A percentile compares a stretch with the other conserved stretches of the same genome.
Evolutionary conservation across 352 stramenopile genomes (phyloP).

Genomic region (Phytophthora megakarya): DNA sequence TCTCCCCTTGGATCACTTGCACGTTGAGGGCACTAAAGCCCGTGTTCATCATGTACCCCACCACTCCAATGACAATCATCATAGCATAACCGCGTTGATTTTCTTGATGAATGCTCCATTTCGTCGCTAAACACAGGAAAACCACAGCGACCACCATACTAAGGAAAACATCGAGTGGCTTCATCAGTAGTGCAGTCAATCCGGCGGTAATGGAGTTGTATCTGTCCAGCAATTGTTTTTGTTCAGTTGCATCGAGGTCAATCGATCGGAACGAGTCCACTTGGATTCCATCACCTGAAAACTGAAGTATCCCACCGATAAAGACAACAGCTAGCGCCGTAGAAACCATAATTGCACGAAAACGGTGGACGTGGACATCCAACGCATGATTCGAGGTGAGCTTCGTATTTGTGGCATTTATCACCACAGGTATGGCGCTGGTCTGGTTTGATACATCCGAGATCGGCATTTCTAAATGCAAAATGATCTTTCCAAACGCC

Average conservation of each 20-base stretch:
- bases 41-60: slow-evolving; percentile 22
- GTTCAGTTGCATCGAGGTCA: slow-evolving; percentile 2
- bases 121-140: slow-evolving; percentile 7
- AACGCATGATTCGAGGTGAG: neutral
- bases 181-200: slow-evolving; percentile 12
- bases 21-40: slow-evolving; percentile 21
- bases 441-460: neutral
- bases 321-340: neutral
- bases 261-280: slow-evolving; percentile 6
- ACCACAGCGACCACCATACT: slow-evolving; percentile 14
- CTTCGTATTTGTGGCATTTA: neutral
- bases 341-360: neutral
- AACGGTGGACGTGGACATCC: slow-evolving; percentile 3
- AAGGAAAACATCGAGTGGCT: slow-evolving; percentile 13
- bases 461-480: neutral
- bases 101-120: slow-evolving; percentile 8
- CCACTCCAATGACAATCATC: slow-evolving; percentile 6
- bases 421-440: too few relatives aligned
- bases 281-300: slow-evolving; percentile 5
- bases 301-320: slow-evolving; percentile 7
- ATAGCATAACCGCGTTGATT: slow-evolving; percentile 6
- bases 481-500: neutral
- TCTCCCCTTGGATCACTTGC: slow-evolving; percentile 7
- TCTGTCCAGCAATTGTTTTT: slow-evolving; percentile 17
- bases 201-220: slow-evolving; percentile 11